phyloP scores from a whole-genome alignment of 2,329 filamentous ascomycete genomes.

The Fusarium sp. region DNA sequence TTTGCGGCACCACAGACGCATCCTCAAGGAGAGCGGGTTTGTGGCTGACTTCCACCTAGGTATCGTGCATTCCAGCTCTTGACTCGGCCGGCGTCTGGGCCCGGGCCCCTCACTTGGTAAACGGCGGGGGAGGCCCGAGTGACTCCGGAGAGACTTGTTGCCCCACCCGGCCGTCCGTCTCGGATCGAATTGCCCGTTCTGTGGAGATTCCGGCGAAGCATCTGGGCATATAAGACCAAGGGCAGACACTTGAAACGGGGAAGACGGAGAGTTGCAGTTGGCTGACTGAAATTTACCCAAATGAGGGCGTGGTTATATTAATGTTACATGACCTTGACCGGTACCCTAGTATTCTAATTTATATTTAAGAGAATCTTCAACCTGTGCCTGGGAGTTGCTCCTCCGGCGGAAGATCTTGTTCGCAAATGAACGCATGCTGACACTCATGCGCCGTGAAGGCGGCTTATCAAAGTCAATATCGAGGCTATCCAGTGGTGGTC shows the following conservation, averaged over 20 bases:
- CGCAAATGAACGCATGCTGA: slow-evolving; percentile 45
- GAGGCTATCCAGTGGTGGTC: slow-evolving; percentile 37
- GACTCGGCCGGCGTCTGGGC: slow-evolving; percentile 3
- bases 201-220: neutral
- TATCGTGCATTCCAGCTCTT: slow-evolving; percentile 20
- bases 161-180: slow-evolving; percentile 32
- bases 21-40: neutral
- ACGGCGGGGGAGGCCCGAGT: slow-evolving; percentile 6
- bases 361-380: slow-evolving; percentile 38
- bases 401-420: slow-evolving; percentile 48
- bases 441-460: slow-evolving; percentile 44
- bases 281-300: slow-evolving; percentile 7
- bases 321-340: slow-evolving; percentile 35
- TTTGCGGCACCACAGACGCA: neutral
- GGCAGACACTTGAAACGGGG: neutral
- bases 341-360: slow-evolving; percentile 44
- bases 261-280: neutral
- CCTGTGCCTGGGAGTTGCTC: slow-evolving; percentile 44
- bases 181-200: slow-evolving; percentile 13
- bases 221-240: neutral
- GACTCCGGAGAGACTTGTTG: slow-evolving; percentile 14
- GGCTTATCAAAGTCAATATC: slow-evolving; percentile 38
- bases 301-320: slow-evolving; percentile 30
- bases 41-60: neutral
- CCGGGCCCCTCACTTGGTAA: slow-evolving; percentile 2